Conservation (phyloP, 2,329 filamentous ascomycete genomes). For the Westerdykella aurantiaca region DNA sequence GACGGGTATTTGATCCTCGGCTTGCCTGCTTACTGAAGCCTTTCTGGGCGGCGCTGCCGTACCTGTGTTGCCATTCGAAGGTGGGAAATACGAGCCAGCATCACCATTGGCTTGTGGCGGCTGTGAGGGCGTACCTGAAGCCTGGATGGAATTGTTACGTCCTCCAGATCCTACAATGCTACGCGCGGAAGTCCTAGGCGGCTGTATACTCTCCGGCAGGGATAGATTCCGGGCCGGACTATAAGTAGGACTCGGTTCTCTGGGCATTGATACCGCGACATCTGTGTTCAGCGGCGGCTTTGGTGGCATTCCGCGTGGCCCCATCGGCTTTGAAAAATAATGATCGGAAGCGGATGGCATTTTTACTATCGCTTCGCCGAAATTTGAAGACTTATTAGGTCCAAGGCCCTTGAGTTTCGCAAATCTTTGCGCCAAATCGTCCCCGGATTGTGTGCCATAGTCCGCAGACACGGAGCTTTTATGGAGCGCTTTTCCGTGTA, state of each 20-base stretch:
- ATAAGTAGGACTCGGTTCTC: slow-evolving; percentile 69
- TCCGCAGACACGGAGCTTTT: slow-evolving; percentile 24
- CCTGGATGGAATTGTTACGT: slow-evolving; percentile 51
- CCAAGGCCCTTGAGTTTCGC: slow-evolving; percentile 28
- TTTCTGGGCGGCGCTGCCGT: slow-evolving; percentile 20
- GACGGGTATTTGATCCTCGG: slow-evolving; percentile 58
- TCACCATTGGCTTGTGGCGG: slow-evolving; percentile 34
- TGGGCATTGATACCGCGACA: slow-evolving; percentile 57
- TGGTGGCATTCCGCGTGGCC: slow-evolving; percentile 52
- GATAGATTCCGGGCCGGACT: slow-evolving; percentile 69
- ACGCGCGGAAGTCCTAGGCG: slow-evolving; percentile 60
- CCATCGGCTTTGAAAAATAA: slow-evolving; percentile 34
- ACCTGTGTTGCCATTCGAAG: background rate
- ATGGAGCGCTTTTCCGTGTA: slow-evolving; percentile 57
- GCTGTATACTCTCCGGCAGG: slow-evolving; percentile 58
- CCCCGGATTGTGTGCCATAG: slow-evolving; percentile 7
- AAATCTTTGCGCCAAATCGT: slow-evolving; percentile 36
- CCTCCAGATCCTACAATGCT: slow-evolving; percentile 53
- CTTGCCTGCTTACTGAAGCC: slow-evolving; percentile 48
- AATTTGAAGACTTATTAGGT: slow-evolving; percentile 3
- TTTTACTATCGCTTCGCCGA: slow-evolving; percentile 28
- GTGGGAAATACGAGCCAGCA: slow-evolving; percentile 41
- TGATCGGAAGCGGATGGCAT: slow-evolving; percentile 41
- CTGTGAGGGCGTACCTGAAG: slow-evolving; percentile 34
- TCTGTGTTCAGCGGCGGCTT: slow-evolving; percentile 47